Evolutionary conservation across 352 stramenopile species (phyloP).

Genomic region (Pythium pyrilobum): DNA sequence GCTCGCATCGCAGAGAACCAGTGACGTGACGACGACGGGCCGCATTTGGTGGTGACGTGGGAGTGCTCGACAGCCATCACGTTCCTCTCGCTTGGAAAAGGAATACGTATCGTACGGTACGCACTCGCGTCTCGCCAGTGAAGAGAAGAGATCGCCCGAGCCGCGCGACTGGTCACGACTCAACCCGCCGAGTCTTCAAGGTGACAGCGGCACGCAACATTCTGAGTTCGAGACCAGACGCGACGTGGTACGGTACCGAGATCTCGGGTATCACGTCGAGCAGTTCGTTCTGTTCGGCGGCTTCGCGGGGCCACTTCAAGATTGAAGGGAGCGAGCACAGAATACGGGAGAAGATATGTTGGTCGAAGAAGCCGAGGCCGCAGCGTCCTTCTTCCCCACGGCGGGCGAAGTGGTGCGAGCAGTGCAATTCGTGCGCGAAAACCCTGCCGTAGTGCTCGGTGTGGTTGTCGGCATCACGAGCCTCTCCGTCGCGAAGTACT

Average conservation of each 20-base stretch:
- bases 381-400: constrained; percentile 58
- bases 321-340: constrained; percentile 23
- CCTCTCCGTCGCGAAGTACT: constrained; percentile 67
- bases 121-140: too few species aligned
- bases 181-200: background rate
- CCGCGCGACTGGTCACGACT: constrained; percentile 8
- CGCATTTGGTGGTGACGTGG: too few species aligned
- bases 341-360: constrained; percentile 6
- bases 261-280: too few species aligned
- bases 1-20: too few species aligned
- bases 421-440: constrained; percentile 61
- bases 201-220: constrained; percentile 16
- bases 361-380: constrained; percentile 34
- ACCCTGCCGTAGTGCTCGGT: constrained; percentile 53
- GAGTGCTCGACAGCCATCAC: too few species aligned
- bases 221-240: too few species aligned
- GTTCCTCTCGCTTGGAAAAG: too few species aligned
- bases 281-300: background rate
- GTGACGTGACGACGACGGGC: too few species aligned
- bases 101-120: too few species aligned
- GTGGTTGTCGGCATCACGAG: constrained; percentile 64
- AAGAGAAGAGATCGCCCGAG: too few species aligned
- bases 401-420: constrained; percentile 53
- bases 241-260: too few species aligned
- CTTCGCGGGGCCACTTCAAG: background rate